A percentile compares a stretch with the other conserved stretches of the same genome.
phyloP scores from a whole-genome alignment of 495 filamentous ascomycete species.

The Podospora pseudoanserina region DNA sequence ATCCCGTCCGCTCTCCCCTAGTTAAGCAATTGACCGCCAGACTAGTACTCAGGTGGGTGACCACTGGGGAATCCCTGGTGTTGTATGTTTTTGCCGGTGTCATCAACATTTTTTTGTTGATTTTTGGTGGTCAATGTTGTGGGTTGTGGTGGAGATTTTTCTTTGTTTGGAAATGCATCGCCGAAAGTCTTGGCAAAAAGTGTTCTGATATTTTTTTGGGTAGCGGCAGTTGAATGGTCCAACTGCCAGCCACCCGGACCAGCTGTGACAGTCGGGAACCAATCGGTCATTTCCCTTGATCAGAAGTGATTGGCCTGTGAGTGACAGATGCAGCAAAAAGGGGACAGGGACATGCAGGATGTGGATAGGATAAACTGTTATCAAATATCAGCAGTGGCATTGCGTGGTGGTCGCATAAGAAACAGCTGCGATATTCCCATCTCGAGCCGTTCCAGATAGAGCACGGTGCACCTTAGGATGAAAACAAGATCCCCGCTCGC shows the following conservation, averaged over 20 bases:
- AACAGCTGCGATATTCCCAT: not conserved
- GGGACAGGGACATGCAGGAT: not conserved
- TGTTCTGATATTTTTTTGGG: not conserved
- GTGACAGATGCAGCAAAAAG: slow-evolving; percentile 5
- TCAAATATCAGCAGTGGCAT: not conserved
- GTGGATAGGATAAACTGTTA: not conserved
- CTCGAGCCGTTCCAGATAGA: not conserved
- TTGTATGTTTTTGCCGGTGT: not conserved
- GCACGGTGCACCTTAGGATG: not conserved
- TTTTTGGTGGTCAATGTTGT: not conserved
- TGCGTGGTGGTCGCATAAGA: slow-evolving; percentile 1
- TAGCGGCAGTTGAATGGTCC: not conserved
- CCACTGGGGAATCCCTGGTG: not conserved
- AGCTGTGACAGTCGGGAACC: not conserved
- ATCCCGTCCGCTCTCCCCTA: slow-evolving; percentile 51
- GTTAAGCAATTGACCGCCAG: slow-evolving; percentile 31
- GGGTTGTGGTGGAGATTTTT: not conserved
- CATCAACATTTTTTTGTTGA: not conserved
- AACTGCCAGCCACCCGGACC: not conserved
- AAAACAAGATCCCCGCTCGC: not conserved
- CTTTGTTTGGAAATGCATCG: not conserved
- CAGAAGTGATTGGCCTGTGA: not conserved
- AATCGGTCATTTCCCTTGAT: slow-evolving; percentile 1
- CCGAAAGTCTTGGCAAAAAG: not conserved
- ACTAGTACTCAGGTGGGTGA: slow-evolving; percentile 15